Base-by-base conservation (phyloP, 129 eudicot species). In the Flaveria trinervia region DNA sequence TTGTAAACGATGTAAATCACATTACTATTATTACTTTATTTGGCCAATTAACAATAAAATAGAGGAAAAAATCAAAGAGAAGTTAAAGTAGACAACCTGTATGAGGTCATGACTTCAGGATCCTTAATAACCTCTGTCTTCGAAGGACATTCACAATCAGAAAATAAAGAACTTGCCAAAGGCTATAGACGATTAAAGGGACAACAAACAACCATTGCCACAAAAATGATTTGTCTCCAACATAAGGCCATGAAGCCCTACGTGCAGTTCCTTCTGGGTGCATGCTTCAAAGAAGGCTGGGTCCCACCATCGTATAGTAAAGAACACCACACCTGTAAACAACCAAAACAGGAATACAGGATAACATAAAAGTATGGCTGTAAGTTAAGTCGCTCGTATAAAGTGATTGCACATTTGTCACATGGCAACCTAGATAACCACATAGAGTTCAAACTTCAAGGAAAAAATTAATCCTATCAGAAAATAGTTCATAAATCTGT, bases 71-170 rank as follows among this genome's bases (percentile, higher is more conserved):
- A 22, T 5, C 30, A 23, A 6, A 7, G 39, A 30, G 44, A 50
- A 22, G 56, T 10, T 44, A 60, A 61, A 5, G 28, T 9, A 36
- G 70, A 51, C 39, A 77, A 95, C 99, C 99, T 95, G 96, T 95
- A 95, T 9, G 99, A 95, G 51, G 97, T 95, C 97, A 95, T 95
- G 80, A 95, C 97, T 84, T 95, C 99, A n/a, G 99, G 99, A 68
- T 95, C 99, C 89, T 83, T 52, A 95, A 81, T 9, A 95, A 76
- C 79, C 99, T 86, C 70, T 95, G 99, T 70, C 96, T 80, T 50
- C 99, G 93, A 55, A 95, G 91, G 60, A 91, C 99, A 74, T 95
- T 54, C 3, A 95, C 99, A 36, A 95, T 92, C 69, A 92, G 89
- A 81, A 87, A 95, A 80, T 95, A 95, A 28, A 95, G 84, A 45